Percentiles rank a stretch among this genome's conserved stretches.
phyloP scores from a whole-genome alignment of 331 rosid genomes.

The Acacia pycnantha region DNA sequence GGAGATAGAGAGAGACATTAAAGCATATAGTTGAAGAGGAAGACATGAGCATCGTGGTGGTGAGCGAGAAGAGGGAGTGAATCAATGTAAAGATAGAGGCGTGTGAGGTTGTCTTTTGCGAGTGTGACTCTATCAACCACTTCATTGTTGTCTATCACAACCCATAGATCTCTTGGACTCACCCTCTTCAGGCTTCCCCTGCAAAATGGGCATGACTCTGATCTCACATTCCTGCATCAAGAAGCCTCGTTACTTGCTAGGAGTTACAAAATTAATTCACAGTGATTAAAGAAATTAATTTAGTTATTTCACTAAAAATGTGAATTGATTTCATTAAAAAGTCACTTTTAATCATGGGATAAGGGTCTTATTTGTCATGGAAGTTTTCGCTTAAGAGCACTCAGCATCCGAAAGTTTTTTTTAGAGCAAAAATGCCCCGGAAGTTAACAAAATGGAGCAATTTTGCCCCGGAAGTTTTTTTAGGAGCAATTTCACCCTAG shows the following conservation, averaged over 20 bases:
- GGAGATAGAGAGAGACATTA: slow-evolving; percentile 19
- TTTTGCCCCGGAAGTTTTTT: too few relatives aligned
- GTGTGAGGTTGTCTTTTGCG: slow-evolving; percentile 57
- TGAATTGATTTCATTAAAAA: not conserved
- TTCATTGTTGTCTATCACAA: slow-evolving; percentile 49
- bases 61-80: slow-evolving; percentile 46
- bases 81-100: slow-evolving; percentile 56
- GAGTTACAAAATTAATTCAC: too few relatives aligned
- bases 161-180: slow-evolving; percentile 63
- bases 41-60: slow-evolving; percentile 44
- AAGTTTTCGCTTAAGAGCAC: too few relatives aligned
- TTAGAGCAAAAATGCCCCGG: too few relatives aligned
- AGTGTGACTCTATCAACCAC: slow-evolving; percentile 52
- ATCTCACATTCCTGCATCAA: slow-evolving; percentile 55
- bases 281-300: too few relatives aligned
- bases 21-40: slow-evolving; percentile 56
- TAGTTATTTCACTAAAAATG: not conserved
- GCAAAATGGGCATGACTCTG: slow-evolving; percentile 85
- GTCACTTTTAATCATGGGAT: too few relatives aligned
- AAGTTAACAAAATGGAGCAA: too few relatives aligned
- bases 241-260: too few relatives aligned
- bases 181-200: slow-evolving; percentile 60
- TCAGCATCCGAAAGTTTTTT: too few relatives aligned
- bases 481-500: too few relatives aligned
- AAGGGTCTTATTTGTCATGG: too few relatives aligned